A percentile compares a stretch with the other conserved stretches of the same genome.
Conservation (phyloP, 2,329 filamentous ascomycete species). For the Xylogone sp. region DNA sequence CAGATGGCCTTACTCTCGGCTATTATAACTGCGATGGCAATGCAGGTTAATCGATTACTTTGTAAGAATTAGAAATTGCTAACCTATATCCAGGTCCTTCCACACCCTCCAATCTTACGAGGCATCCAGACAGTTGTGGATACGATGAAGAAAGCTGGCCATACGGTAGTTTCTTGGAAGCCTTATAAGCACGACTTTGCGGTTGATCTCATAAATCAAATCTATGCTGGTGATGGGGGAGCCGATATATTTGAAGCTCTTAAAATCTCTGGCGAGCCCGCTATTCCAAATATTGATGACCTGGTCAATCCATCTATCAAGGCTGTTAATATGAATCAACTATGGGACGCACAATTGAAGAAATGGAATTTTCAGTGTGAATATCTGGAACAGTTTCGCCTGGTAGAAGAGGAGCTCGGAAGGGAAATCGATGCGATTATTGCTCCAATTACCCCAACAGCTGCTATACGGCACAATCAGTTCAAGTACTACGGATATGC, state of each 20-base stretch:
- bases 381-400: conserved; percentile 29
- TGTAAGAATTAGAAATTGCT: not conserved
- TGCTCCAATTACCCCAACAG: conserved; percentile 27
- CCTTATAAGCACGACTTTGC: conserved; percentile 30
- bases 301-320: conserved; percentile 13
- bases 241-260: conserved; percentile 16
- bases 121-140: conserved; percentile 26
- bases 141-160: conserved; percentile 29
- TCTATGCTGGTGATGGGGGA: conserved; percentile 24
- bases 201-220: conserved; percentile 16
- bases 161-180: conserved; percentile 30
- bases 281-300: conserved; percentile 29
- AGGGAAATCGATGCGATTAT: conserved; percentile 30
- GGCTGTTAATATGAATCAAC: conserved; percentile 19
- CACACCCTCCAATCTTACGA: conserved; percentile 32
- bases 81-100: conserved; percentile 21
- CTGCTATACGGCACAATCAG: conserved; percentile 25
- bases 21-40: conserved; percentile 32
- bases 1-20: conserved; percentile 32
- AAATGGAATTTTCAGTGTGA: conserved; percentile 26
- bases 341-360: conserved; percentile 18
- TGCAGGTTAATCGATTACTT: conserved; percentile 15
- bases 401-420: conserved; percentile 20
- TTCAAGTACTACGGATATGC: conserved; percentile 22
- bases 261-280: conserved; percentile 29